Conservation (phyloP, 805 yeast genomes). For the Candida multigemmis region DNA sequence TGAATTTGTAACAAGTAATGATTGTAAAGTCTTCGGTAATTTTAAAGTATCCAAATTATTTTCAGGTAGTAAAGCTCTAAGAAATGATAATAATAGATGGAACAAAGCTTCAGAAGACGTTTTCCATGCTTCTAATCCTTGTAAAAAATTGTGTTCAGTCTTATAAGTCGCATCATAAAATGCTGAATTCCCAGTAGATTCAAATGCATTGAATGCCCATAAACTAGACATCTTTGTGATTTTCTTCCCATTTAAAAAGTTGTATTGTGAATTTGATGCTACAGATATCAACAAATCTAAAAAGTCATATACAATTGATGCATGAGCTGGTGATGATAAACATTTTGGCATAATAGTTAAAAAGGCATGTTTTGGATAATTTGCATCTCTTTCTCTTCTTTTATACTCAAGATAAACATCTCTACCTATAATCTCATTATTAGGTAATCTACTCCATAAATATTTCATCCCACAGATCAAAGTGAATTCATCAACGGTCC, state of each 20-base stretch:
- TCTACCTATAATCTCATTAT: slow-evolving; percentile 79
- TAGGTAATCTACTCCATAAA: slow-evolving; percentile 80
- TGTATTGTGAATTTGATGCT: slow-evolving; percentile 70
- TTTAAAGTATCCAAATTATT: slow-evolving; percentile 47
- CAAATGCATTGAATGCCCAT: slow-evolving; percentile 69
- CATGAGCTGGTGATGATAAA: slow-evolving; percentile 76
- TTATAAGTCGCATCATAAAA: slow-evolving; percentile 28
- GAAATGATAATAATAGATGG: slow-evolving; percentile 67
- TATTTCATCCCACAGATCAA: slow-evolving; percentile 69
- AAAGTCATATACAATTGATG: slow-evolving; percentile 82
- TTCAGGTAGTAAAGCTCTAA: slow-evolving; percentile 70
- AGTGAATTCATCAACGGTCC: slow-evolving; percentile 53
- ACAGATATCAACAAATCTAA: slow-evolving; percentile 71
- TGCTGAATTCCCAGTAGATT: slow-evolving; percentile 17
- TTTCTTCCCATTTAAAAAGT: slow-evolving; percentile 72
- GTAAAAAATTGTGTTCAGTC: slow-evolving; percentile 38
- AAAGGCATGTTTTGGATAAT: slow-evolving; percentile 67
- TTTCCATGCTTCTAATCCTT: slow-evolving; percentile 71
- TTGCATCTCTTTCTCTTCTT: slow-evolving; percentile 52
- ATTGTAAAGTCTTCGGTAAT: slow-evolving; percentile 60
- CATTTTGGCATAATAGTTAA: slow-evolving; percentile 79
- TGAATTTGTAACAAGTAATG: slow-evolving; percentile 50
- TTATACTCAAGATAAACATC: slow-evolving; percentile 67
- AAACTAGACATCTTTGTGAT: slow-evolving; percentile 74
- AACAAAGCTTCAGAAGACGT: slow-evolving; percentile 80